These are phyloP conservation scores for Rutstroemia sp. DNA, from an alignment of 2,329 filamentous ascomycete genomes.

Conservation along the genomic window DNA sequence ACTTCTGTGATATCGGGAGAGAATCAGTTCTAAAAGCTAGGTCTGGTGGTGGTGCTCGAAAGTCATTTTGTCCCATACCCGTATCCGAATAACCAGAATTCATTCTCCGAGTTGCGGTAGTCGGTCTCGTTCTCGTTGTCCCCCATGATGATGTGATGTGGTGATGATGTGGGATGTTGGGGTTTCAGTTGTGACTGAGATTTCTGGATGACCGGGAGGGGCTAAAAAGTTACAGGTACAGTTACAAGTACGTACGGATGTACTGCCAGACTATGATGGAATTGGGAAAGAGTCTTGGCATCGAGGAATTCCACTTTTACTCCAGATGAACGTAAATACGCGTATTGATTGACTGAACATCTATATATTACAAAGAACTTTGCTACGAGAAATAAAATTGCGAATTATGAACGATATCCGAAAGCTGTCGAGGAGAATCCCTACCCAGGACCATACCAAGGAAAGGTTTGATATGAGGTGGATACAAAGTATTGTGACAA, in stretches of 20 bases:
- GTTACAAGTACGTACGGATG: too few relatives aligned
- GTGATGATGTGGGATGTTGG: background rate
- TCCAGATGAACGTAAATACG: background rate
- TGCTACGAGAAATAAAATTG: too few relatives aligned
- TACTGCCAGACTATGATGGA: background rate
- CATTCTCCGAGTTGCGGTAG: constrained; percentile 28
- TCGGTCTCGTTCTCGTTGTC: background rate
- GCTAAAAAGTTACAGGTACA: background rate
- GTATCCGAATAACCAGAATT: constrained; percentile 97
- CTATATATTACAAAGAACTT: too few relatives aligned
- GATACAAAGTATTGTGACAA: background rate
- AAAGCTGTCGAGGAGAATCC: background rate
- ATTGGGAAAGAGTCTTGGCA: background rate
- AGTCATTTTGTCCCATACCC: constrained; percentile 52
- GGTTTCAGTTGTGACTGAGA: background rate
- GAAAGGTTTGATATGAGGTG: background rate
- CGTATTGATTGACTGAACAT: too few relatives aligned
- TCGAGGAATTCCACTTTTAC: constrained; percentile 1
- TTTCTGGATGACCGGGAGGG: background rate
- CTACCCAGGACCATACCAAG: background rate
- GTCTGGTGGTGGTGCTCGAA: background rate
- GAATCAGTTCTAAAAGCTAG: background rate
- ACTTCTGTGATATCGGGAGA: constrained; percentile 48
- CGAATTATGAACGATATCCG: too few relatives aligned
- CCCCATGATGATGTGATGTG: background rate